Conservation (phyloP, 2,329 filamentous ascomycete genomes). For the Neophaeococcomyces mojaviensis region DNA sequence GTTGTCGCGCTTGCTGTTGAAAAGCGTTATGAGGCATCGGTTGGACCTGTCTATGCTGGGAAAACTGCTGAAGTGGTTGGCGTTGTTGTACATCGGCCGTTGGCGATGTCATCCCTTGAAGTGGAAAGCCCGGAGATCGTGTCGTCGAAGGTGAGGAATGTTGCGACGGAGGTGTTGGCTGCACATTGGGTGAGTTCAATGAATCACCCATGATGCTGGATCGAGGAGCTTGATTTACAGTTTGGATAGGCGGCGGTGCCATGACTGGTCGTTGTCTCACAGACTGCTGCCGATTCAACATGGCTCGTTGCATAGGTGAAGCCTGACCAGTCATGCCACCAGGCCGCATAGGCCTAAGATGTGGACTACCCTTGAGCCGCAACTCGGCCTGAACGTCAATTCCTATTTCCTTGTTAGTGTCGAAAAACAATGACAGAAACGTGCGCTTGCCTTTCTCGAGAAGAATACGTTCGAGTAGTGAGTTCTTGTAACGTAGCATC, state of each 20-base stretch:
- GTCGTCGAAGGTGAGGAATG: constrained; percentile 57
- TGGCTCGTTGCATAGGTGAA: constrained; percentile 69
- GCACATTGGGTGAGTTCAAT: constrained; percentile 29
- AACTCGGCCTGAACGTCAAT: constrained; percentile 97
- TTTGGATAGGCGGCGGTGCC: constrained; percentile 22
- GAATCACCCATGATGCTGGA: constrained; percentile 14
- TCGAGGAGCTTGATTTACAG: constrained; percentile 32
- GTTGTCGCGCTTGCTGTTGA: constrained; percentile 34
- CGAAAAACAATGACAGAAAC: not conserved
- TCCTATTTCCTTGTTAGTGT: constrained; percentile 43
- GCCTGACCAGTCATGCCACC: constrained; percentile 64
- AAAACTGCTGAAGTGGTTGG: constrained; percentile 39
- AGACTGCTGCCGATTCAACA: constrained; percentile 63
- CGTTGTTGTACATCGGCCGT: constrained; percentile 45
- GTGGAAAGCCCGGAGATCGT: constrained; percentile 54
- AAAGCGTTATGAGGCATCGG: constrained; percentile 32
- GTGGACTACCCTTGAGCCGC: constrained; percentile 82
- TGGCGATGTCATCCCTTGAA: constrained; percentile 55
- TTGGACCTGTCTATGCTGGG: constrained; percentile 35
- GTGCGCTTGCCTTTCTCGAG: constrained; percentile 73
- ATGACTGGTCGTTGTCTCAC: constrained; percentile 26
- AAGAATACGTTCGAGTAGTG: constrained; percentile 85
- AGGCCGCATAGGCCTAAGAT: constrained; percentile 46
- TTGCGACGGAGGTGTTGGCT: constrained; percentile 77
- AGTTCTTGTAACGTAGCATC: constrained; percentile 98